A percentile compares a stretch with the other conserved stretches of the same genome.
phyloP scores from a whole-genome alignment of 139 green algal species.

The Haematococcus sp. region DNA sequence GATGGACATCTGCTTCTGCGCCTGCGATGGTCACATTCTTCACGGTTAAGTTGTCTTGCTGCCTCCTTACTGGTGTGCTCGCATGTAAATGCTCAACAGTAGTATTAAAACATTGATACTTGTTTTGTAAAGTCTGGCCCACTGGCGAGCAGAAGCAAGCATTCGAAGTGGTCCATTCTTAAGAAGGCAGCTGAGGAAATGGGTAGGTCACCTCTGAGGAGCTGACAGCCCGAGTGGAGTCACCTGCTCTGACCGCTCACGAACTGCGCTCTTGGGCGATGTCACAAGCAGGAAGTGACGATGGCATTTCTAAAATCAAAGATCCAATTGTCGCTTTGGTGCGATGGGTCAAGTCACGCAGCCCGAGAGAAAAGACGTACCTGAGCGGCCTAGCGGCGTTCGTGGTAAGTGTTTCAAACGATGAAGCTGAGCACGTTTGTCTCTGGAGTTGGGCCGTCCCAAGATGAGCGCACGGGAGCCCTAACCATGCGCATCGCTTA shows the following conservation, averaged over 20 bases:
- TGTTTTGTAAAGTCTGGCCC: too few relatives aligned
- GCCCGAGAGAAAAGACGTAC: constrained; percentile 51
- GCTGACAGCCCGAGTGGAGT: neutral
- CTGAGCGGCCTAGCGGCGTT: constrained; percentile 49
- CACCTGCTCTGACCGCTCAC: neutral
- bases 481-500: neutral
- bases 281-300: constrained; percentile 21
- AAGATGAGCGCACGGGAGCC: neutral
- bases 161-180: too few relatives aligned
- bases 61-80: too few relatives aligned
- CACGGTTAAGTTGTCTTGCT: too few relatives aligned
- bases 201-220: neutral
- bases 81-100: too few relatives aligned
- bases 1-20: too few relatives aligned
- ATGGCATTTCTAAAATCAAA: constrained; percentile 33
- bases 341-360: constrained; percentile 75
- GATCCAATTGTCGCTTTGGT: constrained; percentile 46
- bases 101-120: too few relatives aligned
- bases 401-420: constrained; percentile 42
- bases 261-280: neutral
- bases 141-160: too few relatives aligned
- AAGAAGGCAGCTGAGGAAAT: neutral
- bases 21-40: too few relatives aligned
- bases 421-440: neutral
- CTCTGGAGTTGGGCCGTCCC: neutral